phyloP scores from a whole-genome alignment of 2,329 filamentous ascomycete genomes.

The Penicillium sp. region DNA sequence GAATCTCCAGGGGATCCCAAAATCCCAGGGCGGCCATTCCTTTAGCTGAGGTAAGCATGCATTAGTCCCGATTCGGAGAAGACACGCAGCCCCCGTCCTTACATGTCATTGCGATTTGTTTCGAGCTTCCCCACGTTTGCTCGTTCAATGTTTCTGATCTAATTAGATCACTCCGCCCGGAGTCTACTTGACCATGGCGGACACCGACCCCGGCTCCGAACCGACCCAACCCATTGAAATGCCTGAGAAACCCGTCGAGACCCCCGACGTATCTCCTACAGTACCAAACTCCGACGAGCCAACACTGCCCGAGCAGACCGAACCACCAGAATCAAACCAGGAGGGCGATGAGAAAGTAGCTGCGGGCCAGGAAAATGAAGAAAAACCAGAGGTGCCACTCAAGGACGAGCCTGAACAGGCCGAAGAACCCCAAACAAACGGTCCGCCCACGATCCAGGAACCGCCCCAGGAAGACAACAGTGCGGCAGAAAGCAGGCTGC shows the following conservation, averaged over 20 bases:
- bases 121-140: conserved; percentile 12
- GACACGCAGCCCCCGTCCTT: conserved; percentile 29
- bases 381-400: conserved; percentile 26
- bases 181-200: conserved; percentile 43
- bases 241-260: conserved; percentile 30
- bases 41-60: conserved; percentile 19
- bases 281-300: conserved; percentile 34
- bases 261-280: conserved; percentile 26
- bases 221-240: conserved; percentile 25
- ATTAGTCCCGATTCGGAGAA: conserved; percentile 28
- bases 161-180: conserved; percentile 31
- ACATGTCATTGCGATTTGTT: conserved; percentile 9
- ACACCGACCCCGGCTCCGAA: conserved; percentile 39
- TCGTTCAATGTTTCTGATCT: conserved; percentile 24
- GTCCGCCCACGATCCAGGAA: conserved; percentile 23
- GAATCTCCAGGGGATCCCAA: not conserved
- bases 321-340: conserved; percentile 30
- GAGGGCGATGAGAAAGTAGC: conserved; percentile 15
- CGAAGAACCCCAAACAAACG: conserved; percentile 19
- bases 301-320: conserved; percentile 26
- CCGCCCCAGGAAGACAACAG: conserved; percentile 18
- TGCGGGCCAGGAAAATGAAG: conserved; percentile 18
- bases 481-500: conserved; percentile 40
- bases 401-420: conserved; percentile 26
- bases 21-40: not conserved